Evolutionary conservation across 73 alveolate species (phyloP), one percentile per base, ranked within the genome.

Genomic region (Uronychia binucleata): DNA sequence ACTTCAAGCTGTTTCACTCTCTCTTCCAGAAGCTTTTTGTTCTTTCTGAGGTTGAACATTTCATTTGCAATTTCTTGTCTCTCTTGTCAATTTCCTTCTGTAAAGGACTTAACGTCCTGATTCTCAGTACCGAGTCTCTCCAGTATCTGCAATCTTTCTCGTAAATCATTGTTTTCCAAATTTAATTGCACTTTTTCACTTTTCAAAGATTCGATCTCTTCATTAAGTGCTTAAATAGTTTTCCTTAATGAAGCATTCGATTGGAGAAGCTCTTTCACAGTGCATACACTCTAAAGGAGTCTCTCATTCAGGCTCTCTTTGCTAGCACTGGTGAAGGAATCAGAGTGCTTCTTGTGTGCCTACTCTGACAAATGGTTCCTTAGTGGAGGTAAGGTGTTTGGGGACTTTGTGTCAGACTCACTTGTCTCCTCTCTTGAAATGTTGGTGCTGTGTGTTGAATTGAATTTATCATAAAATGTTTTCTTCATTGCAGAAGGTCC

Each of bases 31-130:
- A 32, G 1, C 58, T 75, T 75, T 5, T 75, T 75, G 58, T 75
- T 30, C 58, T 75, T 75, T 75, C 58, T 75, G 46, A 75, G 81
- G 5, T 32, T 75, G 27, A 75, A 75, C 58, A 75, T 75, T 75
- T 75, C 81, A 75, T 75, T 75, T 5, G 81, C 81, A 26, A 75
- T 75, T 30, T 75, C 81, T 5, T 26, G 57, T 75, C 81, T 75
- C 28, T 75, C 57, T 75, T 75, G 58, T 67, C 81, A 28, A 30
- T 13, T 75, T 58, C 81, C n/a, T 5, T 75, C n/a, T 46, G 67
- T 46, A 46, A 46, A 46, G n/a, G 5, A 19, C 19, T 19, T 46
- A 11, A 46, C 19, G 67, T 46, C 67, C 19, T 5, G n/a, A 46
- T 46, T 19, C 8, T 75, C 58, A 28, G 28, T 26, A 5, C 58